Evolutionary conservation across 345 rosid species (phyloP), one percentile per base, ranked within the genome.

Genomic region (Gossypium turneri): DNA sequence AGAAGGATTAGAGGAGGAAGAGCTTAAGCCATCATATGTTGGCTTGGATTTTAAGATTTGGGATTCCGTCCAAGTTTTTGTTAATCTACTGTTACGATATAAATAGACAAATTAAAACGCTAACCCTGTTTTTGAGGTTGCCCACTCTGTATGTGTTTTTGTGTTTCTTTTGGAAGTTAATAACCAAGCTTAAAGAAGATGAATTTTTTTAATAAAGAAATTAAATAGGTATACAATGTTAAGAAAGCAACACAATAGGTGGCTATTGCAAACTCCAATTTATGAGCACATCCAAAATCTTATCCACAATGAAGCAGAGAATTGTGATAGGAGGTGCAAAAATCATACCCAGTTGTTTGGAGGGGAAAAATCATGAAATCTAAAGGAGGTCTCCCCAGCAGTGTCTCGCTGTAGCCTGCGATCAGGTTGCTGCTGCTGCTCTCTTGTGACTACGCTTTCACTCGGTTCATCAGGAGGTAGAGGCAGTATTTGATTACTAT

Each of bases 311-410:
- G 22, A 67, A 44, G 44, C 16, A 4, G 57, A 13, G 63, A 74
- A 59, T 34, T 44, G 71, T 34, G 19, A 58, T 16, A 38, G 10
- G 13, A 56, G 55, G 10, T 47, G 44, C 41, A 13, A 16, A 24
- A 51, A 47, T 88, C 79, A 88, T 2, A 88, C 87, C 89, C 90
- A 86, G 63, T 86, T 92, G 84, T 87, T 92, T 1, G 89, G 78
- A 73, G 83, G 84, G 51, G 89, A 80, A 65, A 92, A 92, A 51
- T 91, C 89, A 75, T 88, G 94, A 81, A 94, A 92, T 79, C 94
- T 88, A 70, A 94, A 94, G 9, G 99, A 94, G 34, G 47, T 79
- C 73, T 89, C 97, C 27, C 97, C 99, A 0, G 88, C 93, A 2
- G 97, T 89, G 59, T 88, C 94, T 7, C 96, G 84, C 41, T 81